These are phyloP conservation scores for Nymphaea thermarum DNA, from an alignment of 164 flowering plant genomes.

Conservation along the genomic window DNA sequence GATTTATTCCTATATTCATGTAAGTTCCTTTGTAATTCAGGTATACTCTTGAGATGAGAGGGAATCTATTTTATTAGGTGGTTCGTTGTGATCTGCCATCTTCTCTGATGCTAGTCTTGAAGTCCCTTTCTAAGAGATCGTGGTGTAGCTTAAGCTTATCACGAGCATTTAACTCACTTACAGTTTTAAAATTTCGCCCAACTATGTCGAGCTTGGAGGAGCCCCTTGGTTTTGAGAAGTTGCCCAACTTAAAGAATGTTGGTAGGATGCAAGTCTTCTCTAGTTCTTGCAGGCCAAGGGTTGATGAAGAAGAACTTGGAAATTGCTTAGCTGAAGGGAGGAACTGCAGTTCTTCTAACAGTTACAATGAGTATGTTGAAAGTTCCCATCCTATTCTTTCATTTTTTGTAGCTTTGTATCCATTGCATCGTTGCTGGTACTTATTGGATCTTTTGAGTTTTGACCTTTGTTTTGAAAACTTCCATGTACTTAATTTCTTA, in stretches of 20 bases:
- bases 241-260: constrained; percentile 52
- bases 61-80: too few relatives aligned
- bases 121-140: constrained; percentile 14
- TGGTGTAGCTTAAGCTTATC: constrained; percentile 14
- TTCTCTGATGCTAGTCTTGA: constrained; percentile 11
- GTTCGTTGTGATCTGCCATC: too few relatives aligned
- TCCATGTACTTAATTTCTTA: background rate
- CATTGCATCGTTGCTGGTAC: background rate
- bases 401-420: background rate
- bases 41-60: too few relatives aligned
- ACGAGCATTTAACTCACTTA: constrained; percentile 15
- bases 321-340: constrained; percentile 70
- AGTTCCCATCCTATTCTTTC: background rate
- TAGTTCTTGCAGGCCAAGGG: constrained; percentile 53
- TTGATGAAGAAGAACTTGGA: constrained; percentile 59
- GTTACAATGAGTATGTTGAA: constrained; percentile 35
- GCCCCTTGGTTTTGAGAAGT: constrained; percentile 64
- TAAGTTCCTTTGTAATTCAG: too few relatives aligned
- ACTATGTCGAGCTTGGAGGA: constrained; percentile 93
- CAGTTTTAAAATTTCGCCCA: constrained; percentile 12
- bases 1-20: too few relatives aligned
- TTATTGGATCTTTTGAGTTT: background rate
- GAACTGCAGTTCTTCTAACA: constrained; percentile 71
- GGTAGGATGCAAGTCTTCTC: constrained; percentile 55
- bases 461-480: background rate